Base-by-base conservation (phyloP, 805 yeast species). In the Phaffomyces opuntiae region DNA sequence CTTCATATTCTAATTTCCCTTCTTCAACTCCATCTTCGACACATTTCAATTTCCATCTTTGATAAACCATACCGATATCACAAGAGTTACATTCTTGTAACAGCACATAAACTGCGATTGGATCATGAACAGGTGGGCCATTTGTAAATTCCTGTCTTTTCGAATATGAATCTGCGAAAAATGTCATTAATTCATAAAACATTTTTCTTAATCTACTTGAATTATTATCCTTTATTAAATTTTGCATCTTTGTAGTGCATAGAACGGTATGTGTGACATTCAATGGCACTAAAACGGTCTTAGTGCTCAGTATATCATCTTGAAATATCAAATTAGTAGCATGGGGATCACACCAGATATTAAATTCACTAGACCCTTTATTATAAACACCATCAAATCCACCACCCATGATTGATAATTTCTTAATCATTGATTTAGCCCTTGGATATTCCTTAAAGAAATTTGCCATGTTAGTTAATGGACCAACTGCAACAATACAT, bases 101-200 rank as follows among this genome's bases (percentile, higher is more conserved):
- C 34, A 86, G 55, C 0, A 78, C 79, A 43, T 75, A 76, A 11
- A 84, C 67, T 1, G 95, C 85, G 43, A 85, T 66, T 1, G 93
- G 91, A 61, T 87, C 96, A 62, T 87, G 95, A 1, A 86, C 71
- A 1, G 89, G 87, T 5, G 93, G 89, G 0, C 93, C 91, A 6
- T 59, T 49, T 25, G 50, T 49, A 60, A 76, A 68, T 4, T 73
- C 72, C 50, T 70, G 72, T 36, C 61, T 55, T 25, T 66, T 64
- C 36, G 66, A 65, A 56, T 74, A 73, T 9, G 77, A 53, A 24
- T 66, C 64, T 12, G 75, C 71, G 57, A 78, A 80, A 49, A 69
- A 77, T 11, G 68, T 64, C 53, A 80, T 68, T 42, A 81, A 63
- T 47, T 80, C 83, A 54, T 66, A 72, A 57, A 77, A 69, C 67